These are phyloP conservation scores for Plasmodium gonderi DNA, from an alignment of 169 alveolate species.

Conservation along the genomic window DNA sequence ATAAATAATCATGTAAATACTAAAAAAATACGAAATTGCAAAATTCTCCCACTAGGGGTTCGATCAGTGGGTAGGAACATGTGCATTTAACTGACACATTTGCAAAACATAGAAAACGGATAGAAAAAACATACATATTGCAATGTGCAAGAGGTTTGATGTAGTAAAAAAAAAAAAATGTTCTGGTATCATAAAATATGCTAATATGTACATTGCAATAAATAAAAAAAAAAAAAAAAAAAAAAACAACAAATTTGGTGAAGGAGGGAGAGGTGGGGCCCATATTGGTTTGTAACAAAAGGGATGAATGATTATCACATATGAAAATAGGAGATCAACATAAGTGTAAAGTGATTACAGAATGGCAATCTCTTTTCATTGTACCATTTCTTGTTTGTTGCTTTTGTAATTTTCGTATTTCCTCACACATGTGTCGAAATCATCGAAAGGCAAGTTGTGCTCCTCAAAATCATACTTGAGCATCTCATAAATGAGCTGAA, in stretches of 20 bases:
- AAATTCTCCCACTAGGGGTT: no score
- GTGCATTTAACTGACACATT: no score
- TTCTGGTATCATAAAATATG: no score
- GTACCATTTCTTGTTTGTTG: background rate
- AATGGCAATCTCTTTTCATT: background rate
- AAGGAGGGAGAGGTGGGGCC: background rate
- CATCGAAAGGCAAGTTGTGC: constrained; percentile 38
- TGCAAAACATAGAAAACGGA: no score
- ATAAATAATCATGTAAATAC: no score
- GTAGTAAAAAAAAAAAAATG: background rate
- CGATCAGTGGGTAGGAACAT: no score
- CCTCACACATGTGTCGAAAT: constrained; percentile 48
- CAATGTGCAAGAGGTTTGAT: background rate
- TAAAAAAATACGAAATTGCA: no score
- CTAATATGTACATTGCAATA: no score
- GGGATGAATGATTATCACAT: background rate
- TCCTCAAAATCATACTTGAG: constrained; percentile 70
- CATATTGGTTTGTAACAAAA: background rate
- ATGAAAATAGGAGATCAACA: background rate
- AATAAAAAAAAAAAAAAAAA: no score
- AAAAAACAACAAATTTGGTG: no score
- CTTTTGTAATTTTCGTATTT: constrained; percentile 15
- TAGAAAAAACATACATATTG: background rate
- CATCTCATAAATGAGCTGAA: constrained; percentile 80
- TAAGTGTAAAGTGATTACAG: background rate